Percentiles rank a stretch among this genome's conserved stretches.
phyloP scores from a whole-genome alignment of 495 filamentous ascomycete genomes.

The Neurospora sp. region DNA sequence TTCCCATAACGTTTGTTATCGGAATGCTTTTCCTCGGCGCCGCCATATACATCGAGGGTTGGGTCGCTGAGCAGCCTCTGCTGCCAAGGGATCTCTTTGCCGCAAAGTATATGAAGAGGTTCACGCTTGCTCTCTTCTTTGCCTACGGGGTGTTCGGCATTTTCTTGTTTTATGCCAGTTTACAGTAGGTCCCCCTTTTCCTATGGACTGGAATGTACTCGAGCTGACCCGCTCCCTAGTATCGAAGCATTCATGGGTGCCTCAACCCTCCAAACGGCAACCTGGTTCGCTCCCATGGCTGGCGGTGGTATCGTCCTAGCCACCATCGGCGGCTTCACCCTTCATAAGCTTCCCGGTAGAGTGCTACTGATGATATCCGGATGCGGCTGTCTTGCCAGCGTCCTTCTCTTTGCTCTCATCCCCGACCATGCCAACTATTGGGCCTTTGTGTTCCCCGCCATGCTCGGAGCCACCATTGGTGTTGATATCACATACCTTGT shows the following conservation, averaged over 20 bases:
- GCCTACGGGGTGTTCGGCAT: conserved; percentile 69
- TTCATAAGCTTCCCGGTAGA: conserved; percentile 66
- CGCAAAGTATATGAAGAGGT: conserved; percentile 60
- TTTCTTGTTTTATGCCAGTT: conserved; percentile 66
- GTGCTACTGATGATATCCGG: conserved; percentile 59
- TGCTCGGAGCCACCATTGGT: conserved; percentile 71
- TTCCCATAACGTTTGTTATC: conserved; percentile 48
- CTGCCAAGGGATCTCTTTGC: conserved; percentile 66
- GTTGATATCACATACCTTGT: conserved; percentile 81
- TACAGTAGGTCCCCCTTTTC: conserved; percentile 50
- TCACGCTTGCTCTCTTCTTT: conserved; percentile 59
- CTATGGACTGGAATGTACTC: not conserved
- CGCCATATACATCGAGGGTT: conserved; percentile 66
- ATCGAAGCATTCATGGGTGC: conserved; percentile 57
- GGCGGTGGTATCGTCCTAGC: conserved; percentile 65
- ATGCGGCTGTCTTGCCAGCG: conserved; percentile 51
- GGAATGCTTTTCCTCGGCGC: conserved; percentile 46
- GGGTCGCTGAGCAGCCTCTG: conserved; percentile 61
- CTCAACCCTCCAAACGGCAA: conserved; percentile 58
- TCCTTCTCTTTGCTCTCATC: conserved; percentile 62
- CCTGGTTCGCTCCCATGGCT: conserved; percentile 72
- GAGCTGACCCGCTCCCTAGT: conserved; percentile 23
- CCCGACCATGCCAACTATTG: conserved; percentile 47
- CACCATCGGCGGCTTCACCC: conserved; percentile 59
- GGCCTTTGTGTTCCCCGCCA: conserved; percentile 68